A percentile compares a stretch with the other conserved stretches of the same genome.
Conservation (phyloP, 306 rosid genomes). For the Trifolium repens region DNA sequence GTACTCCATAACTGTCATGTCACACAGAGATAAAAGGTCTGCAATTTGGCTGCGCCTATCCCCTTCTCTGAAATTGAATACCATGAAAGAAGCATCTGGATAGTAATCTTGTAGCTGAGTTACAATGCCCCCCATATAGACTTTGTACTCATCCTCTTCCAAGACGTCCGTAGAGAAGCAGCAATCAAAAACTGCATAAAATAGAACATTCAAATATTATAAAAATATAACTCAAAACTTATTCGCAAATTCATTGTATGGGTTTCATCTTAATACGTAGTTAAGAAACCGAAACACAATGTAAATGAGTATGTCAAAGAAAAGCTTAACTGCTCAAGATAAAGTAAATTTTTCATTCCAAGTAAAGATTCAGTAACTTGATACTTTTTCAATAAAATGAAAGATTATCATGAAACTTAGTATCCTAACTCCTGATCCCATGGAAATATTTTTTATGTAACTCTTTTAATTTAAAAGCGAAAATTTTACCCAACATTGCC, state of each 20-base stretch:
- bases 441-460: neutral
- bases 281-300: constrained; percentile 17
- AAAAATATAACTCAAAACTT: constrained; percentile 25
- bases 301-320: neutral
- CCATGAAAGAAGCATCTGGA: constrained; percentile 97
- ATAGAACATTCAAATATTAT: constrained; percentile 34
- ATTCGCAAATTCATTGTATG: neutral
- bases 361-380: neutral
- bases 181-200: constrained; percentile 87
- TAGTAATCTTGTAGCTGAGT: constrained; percentile 87
- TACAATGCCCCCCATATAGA: constrained; percentile 81
- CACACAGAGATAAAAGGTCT: constrained; percentile 82
- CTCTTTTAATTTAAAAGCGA: neutral
- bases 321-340: constrained; percentile 1
- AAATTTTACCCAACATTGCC: neutral
- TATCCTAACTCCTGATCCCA: neutral
- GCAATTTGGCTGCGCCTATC: constrained; percentile 81
- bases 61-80: constrained; percentile 96
- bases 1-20: constrained; percentile 98
- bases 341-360: neutral
- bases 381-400: neutral
- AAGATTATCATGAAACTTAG: constrained; percentile 6
- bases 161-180: constrained; percentile 93
- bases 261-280: neutral
- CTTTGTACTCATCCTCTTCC: constrained; percentile 91